phyloP scores from a whole-genome alignment of 1,284 basidiomycete genomes.

The Moesziomyces parantarcticus region DNA sequence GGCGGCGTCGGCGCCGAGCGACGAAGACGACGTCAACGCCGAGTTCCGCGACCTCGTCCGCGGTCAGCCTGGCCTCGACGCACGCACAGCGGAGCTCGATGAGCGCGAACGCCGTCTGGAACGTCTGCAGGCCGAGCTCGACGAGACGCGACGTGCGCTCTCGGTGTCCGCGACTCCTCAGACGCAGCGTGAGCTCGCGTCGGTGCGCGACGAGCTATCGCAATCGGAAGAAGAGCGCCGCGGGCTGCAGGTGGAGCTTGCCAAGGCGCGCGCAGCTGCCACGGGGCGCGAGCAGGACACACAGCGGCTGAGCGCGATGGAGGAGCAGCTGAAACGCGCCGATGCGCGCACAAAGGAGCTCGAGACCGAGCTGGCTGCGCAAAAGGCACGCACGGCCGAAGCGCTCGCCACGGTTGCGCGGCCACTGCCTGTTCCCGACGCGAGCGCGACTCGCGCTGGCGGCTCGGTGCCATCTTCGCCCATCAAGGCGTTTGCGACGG shows the following conservation, averaged over 20 bases:
- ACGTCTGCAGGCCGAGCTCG: slow-evolving; percentile 6
- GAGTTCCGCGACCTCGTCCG: slow-evolving; percentile 34
- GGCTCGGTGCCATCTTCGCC: slow-evolving; percentile 32
- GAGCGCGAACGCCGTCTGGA: slow-evolving; percentile 12
- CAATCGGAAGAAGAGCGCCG: slow-evolving; percentile 33
- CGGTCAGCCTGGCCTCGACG: slow-evolving; percentile 6
- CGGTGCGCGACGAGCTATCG: slow-evolving; percentile 25
- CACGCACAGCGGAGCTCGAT: slow-evolving; percentile 1
- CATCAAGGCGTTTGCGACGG: slow-evolving; percentile 15
- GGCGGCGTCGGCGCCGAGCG: neutral
- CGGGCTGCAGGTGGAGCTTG: slow-evolving; percentile 19
- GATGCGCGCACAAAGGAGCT: slow-evolving; percentile 24
- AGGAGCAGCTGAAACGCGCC: slow-evolving; percentile 15
- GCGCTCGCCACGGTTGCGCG: slow-evolving; percentile 18
- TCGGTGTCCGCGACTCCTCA: too few species aligned
- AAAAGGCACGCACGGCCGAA: slow-evolving; percentile 12
- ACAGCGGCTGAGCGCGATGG: slow-evolving; percentile 5
- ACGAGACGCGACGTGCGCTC: slow-evolving; percentile 1
- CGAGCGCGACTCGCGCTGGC: neutral
- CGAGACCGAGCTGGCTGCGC: slow-evolving; percentile 27
- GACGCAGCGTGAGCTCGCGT: slow-evolving; percentile 11
- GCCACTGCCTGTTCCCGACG: slow-evolving; percentile 25
- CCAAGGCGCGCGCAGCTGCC: slow-evolving; percentile 22
- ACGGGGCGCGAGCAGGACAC: slow-evolving; percentile 15
- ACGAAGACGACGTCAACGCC: slow-evolving; percentile 34